Conservation (phyloP, 1,284 basidiomycete genomes). For the Ustilago shanxiensis region DNA sequence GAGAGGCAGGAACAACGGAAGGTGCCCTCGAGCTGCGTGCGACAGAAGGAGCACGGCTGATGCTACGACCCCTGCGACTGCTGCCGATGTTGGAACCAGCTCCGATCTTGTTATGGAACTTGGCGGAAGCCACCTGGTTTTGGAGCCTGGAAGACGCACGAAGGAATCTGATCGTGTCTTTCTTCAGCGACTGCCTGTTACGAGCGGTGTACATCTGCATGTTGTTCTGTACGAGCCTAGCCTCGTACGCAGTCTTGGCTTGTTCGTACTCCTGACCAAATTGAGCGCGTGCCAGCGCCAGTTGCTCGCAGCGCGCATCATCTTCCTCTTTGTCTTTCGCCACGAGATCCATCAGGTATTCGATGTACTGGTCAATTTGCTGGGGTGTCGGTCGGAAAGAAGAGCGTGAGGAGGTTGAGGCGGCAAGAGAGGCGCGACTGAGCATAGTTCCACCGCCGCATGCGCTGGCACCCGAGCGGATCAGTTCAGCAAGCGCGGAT, state of each 20-base stretch:
- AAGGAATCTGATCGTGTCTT: slow-evolving; percentile 16
- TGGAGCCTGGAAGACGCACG: not conserved
- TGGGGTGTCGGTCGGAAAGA: not conserved
- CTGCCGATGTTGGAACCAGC: slow-evolving; percentile 2
- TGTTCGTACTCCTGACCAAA: not conserved
- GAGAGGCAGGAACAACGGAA: slow-evolving; percentile 1
- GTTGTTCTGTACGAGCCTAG: not conserved
- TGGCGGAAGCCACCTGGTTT: not conserved
- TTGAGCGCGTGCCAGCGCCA: not conserved
- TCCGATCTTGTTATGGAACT: not conserved
- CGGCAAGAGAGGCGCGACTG: not conserved
- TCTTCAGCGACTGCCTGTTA: not conserved
- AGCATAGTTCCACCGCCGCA: not conserved
- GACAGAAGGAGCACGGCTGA: not conserved
- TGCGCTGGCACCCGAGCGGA: not conserved
- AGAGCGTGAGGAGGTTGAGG: not conserved
- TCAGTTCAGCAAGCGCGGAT: not conserved
- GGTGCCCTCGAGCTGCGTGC: not conserved
- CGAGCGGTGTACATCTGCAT: not conserved
- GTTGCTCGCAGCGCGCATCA: not conserved
- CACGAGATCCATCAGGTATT: slow-evolving; percentile 13
- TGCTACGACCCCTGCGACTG: slow-evolving; percentile 10
- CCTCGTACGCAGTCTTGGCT: not conserved
- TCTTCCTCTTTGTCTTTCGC: slow-evolving; percentile 11
- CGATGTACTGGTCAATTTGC: not conserved